Base-by-base conservation (phyloP, 148 eudicot species). In the Rhododendron henanense region DNA sequence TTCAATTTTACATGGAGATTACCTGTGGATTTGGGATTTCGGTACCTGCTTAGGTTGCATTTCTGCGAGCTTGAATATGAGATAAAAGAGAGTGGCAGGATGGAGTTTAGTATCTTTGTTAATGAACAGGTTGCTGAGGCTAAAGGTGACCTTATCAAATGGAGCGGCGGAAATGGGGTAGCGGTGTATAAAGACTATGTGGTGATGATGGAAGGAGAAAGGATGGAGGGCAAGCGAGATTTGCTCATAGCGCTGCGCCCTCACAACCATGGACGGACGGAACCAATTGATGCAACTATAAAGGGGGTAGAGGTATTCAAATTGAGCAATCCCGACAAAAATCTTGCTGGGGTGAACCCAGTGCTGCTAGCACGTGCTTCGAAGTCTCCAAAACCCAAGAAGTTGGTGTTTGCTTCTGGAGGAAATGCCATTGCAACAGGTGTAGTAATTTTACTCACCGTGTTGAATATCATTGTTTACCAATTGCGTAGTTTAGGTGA, bases 261-360 rank as follows among this genome's bases (percentile, higher is more conserved):
- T 77, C 80, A 77, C 35, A 33, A 19, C n/a, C 5, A 28, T 21
- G 78, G 31, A 4, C 41, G 61, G 84, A 61, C 37, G 1, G 79
- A 81, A 37, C 69, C 61, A 19, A 4, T 25, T n/a, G 89, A 86
- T 92, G 81, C 73, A 39, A 10, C 81, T 1, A n/a, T 92, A 0
- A 86, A 71, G 41, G 94, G 91, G 1, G 10, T 93, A 11, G 94
- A 93, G 85, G 82, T 93, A 18, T 87, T 91, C 23, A 93, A 93
- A 85, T 25, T 91, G 87, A 92, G 87, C 86, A 83, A 88, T 50
- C 83, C 50, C 0, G 87, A 87, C 78, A 86, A 89, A 44, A 89
- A 79, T 85, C 93, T 93, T 63, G 93, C 93, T 5, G 88, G 88
- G 9, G 81, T 79, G 9, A 86, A 87, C n/a, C 93, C 89, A 6